Conservation (phyloP, 1,284 basidiomycete species). For the Mycena citricolor region DNA sequence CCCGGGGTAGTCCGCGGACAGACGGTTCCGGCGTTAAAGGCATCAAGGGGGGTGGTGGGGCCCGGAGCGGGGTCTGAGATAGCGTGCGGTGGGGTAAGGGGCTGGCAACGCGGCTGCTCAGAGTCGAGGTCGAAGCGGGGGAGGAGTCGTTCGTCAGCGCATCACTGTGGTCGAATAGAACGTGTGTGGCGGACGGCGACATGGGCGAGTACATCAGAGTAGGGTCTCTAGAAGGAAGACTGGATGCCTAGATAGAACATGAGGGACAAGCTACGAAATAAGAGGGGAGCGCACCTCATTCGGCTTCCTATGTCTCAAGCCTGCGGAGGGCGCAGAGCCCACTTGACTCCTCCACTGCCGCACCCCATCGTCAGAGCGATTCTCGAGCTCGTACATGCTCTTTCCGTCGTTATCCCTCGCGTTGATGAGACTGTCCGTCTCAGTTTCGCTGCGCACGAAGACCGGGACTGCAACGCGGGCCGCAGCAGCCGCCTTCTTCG, state of each 20-base stretch:
- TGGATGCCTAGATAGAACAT: slow-evolving; percentile 22
- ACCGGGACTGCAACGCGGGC: neutral
- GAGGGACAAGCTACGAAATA: slow-evolving; percentile 1
- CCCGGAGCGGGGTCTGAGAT: slow-evolving; percentile 16
- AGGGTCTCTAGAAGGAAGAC: too few species aligned
- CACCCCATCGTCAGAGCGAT: slow-evolving; percentile 49
- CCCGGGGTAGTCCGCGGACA: slow-evolving; percentile 1
- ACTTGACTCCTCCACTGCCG: slow-evolving; percentile 52
- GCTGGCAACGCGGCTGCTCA: slow-evolving; percentile 27
- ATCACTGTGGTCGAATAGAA: slow-evolving; percentile 43
- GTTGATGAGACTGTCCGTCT: slow-evolving; percentile 23
- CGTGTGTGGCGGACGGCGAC: slow-evolving; percentile 49
- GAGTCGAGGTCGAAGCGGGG: slow-evolving; percentile 36
- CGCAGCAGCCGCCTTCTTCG: slow-evolving; percentile 18
- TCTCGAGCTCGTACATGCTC: slow-evolving; percentile 49
- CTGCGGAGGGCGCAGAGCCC: slow-evolving; percentile 31
- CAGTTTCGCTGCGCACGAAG: neutral
- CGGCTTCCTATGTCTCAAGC: slow-evolving; percentile 34
- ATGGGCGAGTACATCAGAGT: slow-evolving; percentile 46
- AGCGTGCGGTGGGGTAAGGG: slow-evolving; percentile 25
- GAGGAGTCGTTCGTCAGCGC: slow-evolving; percentile 32
- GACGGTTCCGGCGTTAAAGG: slow-evolving; percentile 20
- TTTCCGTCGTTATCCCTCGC: slow-evolving; percentile 22
- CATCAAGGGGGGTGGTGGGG: slow-evolving; percentile 12
- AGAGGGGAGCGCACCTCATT: slow-evolving; percentile 39